Evolutionary conservation across 768 basidiomycete species (phyloP), one percentile per base, ranked within the genome.

Genomic region (Mrakia blollopis): DNA sequence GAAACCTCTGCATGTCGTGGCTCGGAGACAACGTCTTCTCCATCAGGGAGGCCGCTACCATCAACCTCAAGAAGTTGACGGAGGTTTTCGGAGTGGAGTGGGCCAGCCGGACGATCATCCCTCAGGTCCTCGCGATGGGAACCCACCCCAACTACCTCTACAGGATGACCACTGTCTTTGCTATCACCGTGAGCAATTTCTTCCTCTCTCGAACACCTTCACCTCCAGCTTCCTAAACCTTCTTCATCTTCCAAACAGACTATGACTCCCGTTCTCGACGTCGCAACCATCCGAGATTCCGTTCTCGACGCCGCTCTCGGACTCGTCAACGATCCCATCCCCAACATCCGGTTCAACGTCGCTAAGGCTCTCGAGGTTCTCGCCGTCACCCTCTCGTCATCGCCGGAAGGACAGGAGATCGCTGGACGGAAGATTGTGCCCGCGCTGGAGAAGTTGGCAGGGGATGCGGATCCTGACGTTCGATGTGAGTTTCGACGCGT

Each of bases 81-180:
- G 96, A 98, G 81, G 96, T 98, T 21, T 99, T 99, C 80, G 97
- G 97, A 63, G 94, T 97, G 35, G 95, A 98, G 10, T 99, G 97
- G 97, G 93, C 97, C 41, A 91, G 90, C 83, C 86, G 88, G 69
- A 90, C 94, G 44, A 98, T 99, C 80, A 92, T 98, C 52, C 97
- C 97, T 5, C 96, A 96, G 84, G 93, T 99, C 30, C 90, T 98
- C 84, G 92, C 90, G 69, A 98, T 98, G 97, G 95, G 94, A 7
- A 88, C 91, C 76, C 94, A 98, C 85, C 92, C 92, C 41, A 99
- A 98, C 83, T 98, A 98, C 84, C 87, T 98, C 37, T 97, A 92
- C 85, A 87, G 97, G 81, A 97, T 99, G 94, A 99, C 97, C 3
- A 98, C 97, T 23, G 93, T 98, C 62, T 94, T 98, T 84, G 96